Evolutionary conservation across 257 asterid species (phyloP), one percentile per base, ranked within the genome.

Genomic region (Avicennia marina): DNA sequence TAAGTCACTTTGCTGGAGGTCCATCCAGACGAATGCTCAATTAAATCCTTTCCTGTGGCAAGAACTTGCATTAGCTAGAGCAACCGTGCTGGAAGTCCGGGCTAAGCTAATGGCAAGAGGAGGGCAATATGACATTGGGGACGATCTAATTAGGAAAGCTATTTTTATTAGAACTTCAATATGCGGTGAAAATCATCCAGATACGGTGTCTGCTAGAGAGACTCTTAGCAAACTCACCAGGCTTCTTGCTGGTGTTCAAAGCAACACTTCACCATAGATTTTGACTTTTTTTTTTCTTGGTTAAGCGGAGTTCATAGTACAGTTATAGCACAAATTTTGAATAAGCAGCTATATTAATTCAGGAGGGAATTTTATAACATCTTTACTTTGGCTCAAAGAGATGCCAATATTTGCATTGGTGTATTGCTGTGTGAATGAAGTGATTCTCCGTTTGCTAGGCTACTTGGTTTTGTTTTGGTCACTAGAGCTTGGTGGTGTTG

Each of bases 21-120:
- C 95, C 1, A 75, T 82, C 26, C 89, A 79, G 62, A 89, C 96
- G 24, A 84, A 66, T 1, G 97, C 99, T 0, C 97, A 93, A 72
- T 15, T 93, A 68, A 89, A 93, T 42, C 99, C 99, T 33, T 78
- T 81, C 58, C 79, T 93, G 7, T 93, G 99, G 99, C 96, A 86
- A 51, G 95, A 89, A 26, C 95, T 93, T 29, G 97, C 99, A 0
- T 55, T 93, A 55, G 79, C 95, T 3, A 56, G 99, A 62, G 99
- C 99, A 4, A 77, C 77, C 0, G 96, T 93, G 70, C 79, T 89
- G 0, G 99, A 93, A 49, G 80, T 93, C 36, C 52, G 99, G 69
- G 95, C 97, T 0, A 89, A 89, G 79, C 62, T 93, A 31, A 93
- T 93, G 99, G 77, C 76, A 27, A 77, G 95, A 77, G 99, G 99